Conservation (phyloP, 306 rosid genomes). For the Prunus mira region DNA sequence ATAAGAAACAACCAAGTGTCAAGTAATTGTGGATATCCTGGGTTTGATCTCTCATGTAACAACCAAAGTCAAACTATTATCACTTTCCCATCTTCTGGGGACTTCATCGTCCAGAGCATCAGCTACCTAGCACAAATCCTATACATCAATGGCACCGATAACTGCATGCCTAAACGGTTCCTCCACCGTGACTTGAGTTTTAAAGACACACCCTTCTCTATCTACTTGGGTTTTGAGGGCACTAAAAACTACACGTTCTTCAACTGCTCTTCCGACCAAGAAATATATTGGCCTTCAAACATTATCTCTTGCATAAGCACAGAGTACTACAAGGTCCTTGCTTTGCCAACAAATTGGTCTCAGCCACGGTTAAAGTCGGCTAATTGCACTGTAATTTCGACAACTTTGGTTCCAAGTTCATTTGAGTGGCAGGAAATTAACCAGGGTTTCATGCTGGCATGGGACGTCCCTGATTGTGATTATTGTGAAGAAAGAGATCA, state of each 20-base stretch:
- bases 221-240: background rate
- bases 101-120: background rate
- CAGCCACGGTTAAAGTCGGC: background rate
- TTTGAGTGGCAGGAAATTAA: slow-evolving; percentile 7
- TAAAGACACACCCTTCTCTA: slow-evolving; percentile 20
- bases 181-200: slow-evolving; percentile 12
- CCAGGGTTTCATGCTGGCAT: slow-evolving; percentile 27
- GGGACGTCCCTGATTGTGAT: slow-evolving; percentile 37
- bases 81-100: background rate
- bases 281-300: background rate
- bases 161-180: slow-evolving; percentile 18
- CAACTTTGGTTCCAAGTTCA: slow-evolving; percentile 24
- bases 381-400: slow-evolving; percentile 30
- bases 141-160: slow-evolving; percentile 1
- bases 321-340: background rate
- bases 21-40: background rate
- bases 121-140: background rate
- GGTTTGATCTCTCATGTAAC: slow-evolving; percentile 20
- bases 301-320: slow-evolving; percentile 35
- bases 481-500: slow-evolving; percentile 24
- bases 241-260: slow-evolving; percentile 30
- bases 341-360: background rate
- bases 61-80: background rate
- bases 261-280: slow-evolving; percentile 29
- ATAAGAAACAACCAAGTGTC: background rate